These are phyloP conservation scores for Penicillium daleae DNA, from an alignment of 495 filamentous ascomycete species.

Conservation along the genomic window DNA sequence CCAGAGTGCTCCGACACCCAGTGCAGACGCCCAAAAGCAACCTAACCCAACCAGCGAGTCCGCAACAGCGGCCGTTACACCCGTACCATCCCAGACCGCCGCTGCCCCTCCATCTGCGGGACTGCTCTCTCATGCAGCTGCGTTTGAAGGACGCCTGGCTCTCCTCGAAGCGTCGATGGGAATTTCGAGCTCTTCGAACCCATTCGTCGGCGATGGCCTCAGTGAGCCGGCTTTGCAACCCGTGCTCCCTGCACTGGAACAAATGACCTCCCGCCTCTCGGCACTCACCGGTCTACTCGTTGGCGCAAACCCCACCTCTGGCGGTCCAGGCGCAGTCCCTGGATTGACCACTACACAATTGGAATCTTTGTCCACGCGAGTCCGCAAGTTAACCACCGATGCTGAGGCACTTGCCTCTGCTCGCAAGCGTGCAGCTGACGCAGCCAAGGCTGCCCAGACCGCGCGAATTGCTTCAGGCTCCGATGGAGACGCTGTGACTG, in stretches of 20 bases:
- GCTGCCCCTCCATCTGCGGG: conserved; percentile 52
- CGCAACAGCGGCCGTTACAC: conserved; percentile 5
- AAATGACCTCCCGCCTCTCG: conserved; percentile 50
- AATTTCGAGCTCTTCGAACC: conserved; percentile 67
- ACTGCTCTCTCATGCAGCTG: conserved; percentile 77
- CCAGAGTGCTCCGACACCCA: conserved; percentile 9
- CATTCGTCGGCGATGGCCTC: conserved; percentile 62
- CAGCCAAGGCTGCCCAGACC: conserved; percentile 68
- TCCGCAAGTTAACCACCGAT: conserved; percentile 76
- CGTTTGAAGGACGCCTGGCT: conserved; percentile 81
- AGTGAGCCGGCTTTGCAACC: conserved; percentile 71
- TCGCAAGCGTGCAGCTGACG: conserved; percentile 67
- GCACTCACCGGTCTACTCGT: conserved; percentile 48
- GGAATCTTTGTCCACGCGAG: conserved; percentile 72
- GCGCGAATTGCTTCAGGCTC: conserved; percentile 54
- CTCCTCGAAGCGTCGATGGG: conserved; percentile 82
- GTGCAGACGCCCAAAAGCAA: conserved; percentile 12
- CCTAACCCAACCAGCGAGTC: conserved; percentile 13
- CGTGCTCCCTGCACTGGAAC: conserved; percentile 76
- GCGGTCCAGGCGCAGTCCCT: conserved; percentile 27
- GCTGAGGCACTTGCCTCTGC: conserved; percentile 76
- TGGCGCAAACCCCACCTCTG: conserved; percentile 43
- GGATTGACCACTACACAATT: conserved; percentile 52
- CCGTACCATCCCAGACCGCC: conserved; percentile 13
- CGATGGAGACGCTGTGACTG: conserved; percentile 29